phyloP scores from a whole-genome alignment of 2,329 filamentous ascomycete species.

The Penicillium sp. region DNA sequence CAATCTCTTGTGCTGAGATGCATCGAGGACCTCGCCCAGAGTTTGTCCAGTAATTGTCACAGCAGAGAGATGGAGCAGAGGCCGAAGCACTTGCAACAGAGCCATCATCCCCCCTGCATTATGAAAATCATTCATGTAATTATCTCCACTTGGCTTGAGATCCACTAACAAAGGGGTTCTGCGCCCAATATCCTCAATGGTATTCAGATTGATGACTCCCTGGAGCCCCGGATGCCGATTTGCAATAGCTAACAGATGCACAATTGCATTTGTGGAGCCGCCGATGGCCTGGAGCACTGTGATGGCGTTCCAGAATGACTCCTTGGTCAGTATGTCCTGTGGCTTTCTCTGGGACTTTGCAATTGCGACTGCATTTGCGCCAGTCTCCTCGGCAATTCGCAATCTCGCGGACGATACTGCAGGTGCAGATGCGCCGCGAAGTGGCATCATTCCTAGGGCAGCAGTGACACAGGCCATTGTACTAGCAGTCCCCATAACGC shows the following conservation, averaged over 20 bases:
- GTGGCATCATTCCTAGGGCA: conserved; percentile 54
- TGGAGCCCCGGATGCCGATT: conserved; percentile 52
- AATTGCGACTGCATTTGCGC: conserved; percentile 49
- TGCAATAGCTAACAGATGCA: conserved; percentile 56
- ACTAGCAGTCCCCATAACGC: conserved; percentile 59
- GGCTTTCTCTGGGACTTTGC: conserved; percentile 42
- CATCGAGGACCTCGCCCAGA: conserved; percentile 47
- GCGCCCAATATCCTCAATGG: conserved; percentile 50
- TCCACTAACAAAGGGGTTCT: conserved; percentile 51
- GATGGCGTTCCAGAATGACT: conserved; percentile 55
- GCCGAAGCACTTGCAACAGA: conserved; percentile 47
- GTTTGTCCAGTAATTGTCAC: conserved; percentile 50
- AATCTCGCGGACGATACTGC: conserved; percentile 54
- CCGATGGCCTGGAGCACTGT: conserved; percentile 56
- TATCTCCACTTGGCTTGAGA: conserved; percentile 55
- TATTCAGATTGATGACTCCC: conserved; percentile 47
- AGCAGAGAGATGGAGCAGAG: conserved; percentile 48
- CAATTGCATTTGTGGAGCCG: conserved; percentile 57
- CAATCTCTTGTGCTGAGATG: conserved; percentile 44
- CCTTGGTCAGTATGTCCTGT: conserved; percentile 46
- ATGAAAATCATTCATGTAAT: conserved; percentile 57
- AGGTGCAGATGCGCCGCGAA: conserved; percentile 53
- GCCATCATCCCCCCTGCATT: conserved; percentile 54
- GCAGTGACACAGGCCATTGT: conserved; percentile 58
- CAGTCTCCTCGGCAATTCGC: conserved; percentile 56